phyloP scores from a whole-genome alignment of 1,284 basidiomycete genomes.

The Trichosporon ovoides region DNA sequence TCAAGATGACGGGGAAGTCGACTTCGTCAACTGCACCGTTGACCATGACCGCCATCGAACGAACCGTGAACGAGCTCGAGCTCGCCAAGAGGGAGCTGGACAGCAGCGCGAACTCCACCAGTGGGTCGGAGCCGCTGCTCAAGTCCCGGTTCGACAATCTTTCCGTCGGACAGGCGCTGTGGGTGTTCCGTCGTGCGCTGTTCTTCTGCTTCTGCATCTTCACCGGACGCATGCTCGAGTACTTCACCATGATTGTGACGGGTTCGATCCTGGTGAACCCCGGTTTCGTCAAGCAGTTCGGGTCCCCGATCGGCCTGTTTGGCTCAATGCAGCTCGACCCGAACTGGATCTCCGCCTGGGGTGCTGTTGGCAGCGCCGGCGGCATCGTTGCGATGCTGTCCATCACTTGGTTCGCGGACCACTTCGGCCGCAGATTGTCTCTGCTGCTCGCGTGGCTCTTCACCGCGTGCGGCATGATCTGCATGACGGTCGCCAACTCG shows the following conservation, averaged over 20 bases:
- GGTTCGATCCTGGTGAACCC: slow-evolving; percentile 16
- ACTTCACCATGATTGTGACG: slow-evolving; percentile 15
- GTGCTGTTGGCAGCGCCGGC: slow-evolving; percentile 14
- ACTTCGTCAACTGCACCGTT: neutral
- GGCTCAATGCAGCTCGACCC: slow-evolving; percentile 10
- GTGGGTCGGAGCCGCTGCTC: slow-evolving; percentile 1
- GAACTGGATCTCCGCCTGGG: slow-evolving; percentile 24
- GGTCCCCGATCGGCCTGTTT: neutral
- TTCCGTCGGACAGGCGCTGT: slow-evolving; percentile 17
- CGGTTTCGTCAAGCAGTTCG: slow-evolving; percentile 22
- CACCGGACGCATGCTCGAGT: slow-evolving; percentile 24
- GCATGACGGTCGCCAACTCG: neutral
- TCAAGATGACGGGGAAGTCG: neutral
- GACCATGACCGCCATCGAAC: neutral
- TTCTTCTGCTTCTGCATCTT: slow-evolving; percentile 19
- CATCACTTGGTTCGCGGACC: slow-evolving; percentile 17
- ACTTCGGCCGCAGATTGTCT: slow-evolving; percentile 21
- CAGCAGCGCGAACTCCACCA: neutral
- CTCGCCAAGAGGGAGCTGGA: slow-evolving; percentile 1
- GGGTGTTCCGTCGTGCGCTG: slow-evolving; percentile 21
- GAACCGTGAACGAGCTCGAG: neutral
- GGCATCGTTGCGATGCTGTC: slow-evolving; percentile 9
- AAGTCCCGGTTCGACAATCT: slow-evolving; percentile 26
- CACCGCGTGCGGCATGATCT: slow-evolving; percentile 5
- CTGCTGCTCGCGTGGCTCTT: slow-evolving; percentile 17